Evolutionary conservation across 1,284 basidiomycete genomes (phyloP).

Genomic region (Ustanciosporium gigantosporum): DNA sequence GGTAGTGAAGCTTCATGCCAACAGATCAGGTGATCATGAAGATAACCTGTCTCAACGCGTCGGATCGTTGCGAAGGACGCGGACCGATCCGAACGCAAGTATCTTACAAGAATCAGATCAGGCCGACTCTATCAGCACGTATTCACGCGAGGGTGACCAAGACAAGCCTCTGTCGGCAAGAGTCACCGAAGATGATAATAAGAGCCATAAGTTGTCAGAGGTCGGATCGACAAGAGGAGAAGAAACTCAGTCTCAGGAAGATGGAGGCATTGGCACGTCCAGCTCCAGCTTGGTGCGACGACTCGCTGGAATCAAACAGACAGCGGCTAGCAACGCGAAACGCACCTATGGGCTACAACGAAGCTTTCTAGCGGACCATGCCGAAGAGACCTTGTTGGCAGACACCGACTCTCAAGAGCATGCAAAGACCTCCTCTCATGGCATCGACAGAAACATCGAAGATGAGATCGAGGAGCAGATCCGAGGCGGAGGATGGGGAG

Average conservation of each 20-base stretch:
- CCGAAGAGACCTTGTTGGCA: slow-evolving; percentile 23
- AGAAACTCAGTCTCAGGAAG: slow-evolving; percentile 20
- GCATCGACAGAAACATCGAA: slow-evolving; percentile 11
- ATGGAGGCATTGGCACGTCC: neutral
- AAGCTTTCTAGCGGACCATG: slow-evolving; percentile 35
- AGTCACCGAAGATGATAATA: neutral
- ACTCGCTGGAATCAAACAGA: slow-evolving; percentile 36
- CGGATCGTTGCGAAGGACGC: slow-evolving; percentile 10
- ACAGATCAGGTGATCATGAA: neutral
- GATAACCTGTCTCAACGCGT: slow-evolving; percentile 3
- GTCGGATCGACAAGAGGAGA: neutral
- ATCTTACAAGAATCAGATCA: too few species aligned
- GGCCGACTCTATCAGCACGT: too few species aligned
- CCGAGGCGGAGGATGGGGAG: neutral
- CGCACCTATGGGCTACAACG: slow-evolving; percentile 38
- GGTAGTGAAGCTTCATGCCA: slow-evolving; percentile 4
- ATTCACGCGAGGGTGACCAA: too few species aligned
- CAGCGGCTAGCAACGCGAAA: slow-evolving; percentile 22
- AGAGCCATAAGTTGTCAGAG: neutral
- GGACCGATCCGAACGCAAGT: slow-evolving; percentile 20
- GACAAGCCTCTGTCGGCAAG: neutral
- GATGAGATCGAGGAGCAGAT: slow-evolving; percentile 38
- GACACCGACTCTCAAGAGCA: neutral
- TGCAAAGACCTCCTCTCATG: neutral
- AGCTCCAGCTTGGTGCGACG: neutral